Conservation (phyloP, 1,284 basidiomycete genomes). For the Ceratobasidium sp. region DNA sequence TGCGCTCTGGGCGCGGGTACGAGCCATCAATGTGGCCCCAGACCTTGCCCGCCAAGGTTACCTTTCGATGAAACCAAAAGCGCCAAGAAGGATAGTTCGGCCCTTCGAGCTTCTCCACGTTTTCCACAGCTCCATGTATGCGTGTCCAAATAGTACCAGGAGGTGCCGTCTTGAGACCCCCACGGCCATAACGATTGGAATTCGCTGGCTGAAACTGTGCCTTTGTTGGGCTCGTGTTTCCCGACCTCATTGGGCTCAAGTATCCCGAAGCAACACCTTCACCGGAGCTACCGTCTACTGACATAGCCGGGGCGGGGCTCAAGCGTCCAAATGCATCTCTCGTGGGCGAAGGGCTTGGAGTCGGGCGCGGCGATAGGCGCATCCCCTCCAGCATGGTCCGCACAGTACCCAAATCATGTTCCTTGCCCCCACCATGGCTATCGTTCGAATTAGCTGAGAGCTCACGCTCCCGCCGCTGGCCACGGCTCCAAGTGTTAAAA, state of each 20-base stretch:
- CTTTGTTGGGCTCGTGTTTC: no score
- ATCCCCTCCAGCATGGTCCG: conserved; percentile 2
- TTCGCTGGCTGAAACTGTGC: no score
- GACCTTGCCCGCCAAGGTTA: neutral
- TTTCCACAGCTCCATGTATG: conserved; percentile 19
- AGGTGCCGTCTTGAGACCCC: no score
- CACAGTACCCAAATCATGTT: neutral
- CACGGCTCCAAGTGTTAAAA: no score
- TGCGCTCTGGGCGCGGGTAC: neutral
- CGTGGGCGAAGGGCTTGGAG: neutral
- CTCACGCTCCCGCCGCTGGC: no score
- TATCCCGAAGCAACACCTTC: no score
- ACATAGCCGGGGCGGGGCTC: neutral
- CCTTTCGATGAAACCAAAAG: conserved; percentile 33
- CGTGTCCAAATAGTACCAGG: no score
- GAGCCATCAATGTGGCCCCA: conserved; percentile 28
- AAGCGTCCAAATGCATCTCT: neutral
- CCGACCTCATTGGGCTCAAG: no score
- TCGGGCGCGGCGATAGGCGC: neutral
- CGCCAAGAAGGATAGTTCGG: conserved; percentile 34
- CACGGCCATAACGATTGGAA: no score
- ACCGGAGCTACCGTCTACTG: no score
- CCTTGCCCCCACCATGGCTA: no score
- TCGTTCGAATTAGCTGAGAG: no score
- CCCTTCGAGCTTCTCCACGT: conserved; percentile 28